Evolutionary conservation across 257 asterid species (phyloP), one percentile per base, ranked within the genome.

Genomic region (Cruciata laevipes): DNA sequence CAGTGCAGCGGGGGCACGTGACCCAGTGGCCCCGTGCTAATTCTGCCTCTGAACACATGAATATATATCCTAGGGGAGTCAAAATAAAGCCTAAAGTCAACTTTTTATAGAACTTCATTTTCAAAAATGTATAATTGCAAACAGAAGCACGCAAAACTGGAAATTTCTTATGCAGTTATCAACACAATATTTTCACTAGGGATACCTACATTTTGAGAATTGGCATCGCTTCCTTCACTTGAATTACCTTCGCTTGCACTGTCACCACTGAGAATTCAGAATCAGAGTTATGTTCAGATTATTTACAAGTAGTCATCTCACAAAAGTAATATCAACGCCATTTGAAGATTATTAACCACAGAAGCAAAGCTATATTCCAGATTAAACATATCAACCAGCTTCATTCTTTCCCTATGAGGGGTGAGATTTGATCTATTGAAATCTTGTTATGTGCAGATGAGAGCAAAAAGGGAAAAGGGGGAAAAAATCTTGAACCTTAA

Each of bases 211-310:
- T 84, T 85, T 74, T 84, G 94, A 67, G 97, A 94, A 78, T 88
- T 79, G 56, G 78, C 86, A 74, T 90, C 93, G 74, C 98, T 94
- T 78, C 96, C 98, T 53, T 85, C 99, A 57, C 95, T 87, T 67
- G 93, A 82, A 69, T n/a, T n/a, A n/a, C 92, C 96, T 71, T 87
- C 99, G 79, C 96, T 90, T 58, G 73, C 95, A 72, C 96, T 90
- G 71, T 87, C 99, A 32, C 70, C 91, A 79, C 99, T 90, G 93
- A 76, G 84, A 71, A 87, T 33, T 62, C 67, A 59, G 70, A 63
- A 64, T 64, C 24, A 62, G 13, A 31, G 58, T 57, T 6, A 17
- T 47, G 21, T 17, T 14, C 20, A 47, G 20, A 47, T 10, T 66
- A 12, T 38, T 71, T 38, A 69, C 47, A 44, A 72, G 7, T 55